These are phyloP conservation scores for Hypoxylon rubiginosum DNA, from an alignment of 2,329 filamentous ascomycete genomes.

Conservation along the genomic window DNA sequence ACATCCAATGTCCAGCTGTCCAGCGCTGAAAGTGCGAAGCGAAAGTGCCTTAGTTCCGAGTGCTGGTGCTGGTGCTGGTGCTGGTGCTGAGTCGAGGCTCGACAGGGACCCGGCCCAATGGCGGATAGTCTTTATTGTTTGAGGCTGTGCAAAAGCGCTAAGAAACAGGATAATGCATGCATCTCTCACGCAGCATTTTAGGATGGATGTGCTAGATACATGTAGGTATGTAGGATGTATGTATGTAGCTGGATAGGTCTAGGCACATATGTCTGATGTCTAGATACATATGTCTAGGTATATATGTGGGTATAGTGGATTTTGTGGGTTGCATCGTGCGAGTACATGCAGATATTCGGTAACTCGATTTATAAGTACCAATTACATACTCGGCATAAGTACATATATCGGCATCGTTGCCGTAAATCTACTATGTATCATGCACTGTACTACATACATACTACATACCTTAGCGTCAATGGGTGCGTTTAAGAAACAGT, in stretches of 20 bases:
- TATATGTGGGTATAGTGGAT: background rate
- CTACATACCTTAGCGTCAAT: no score
- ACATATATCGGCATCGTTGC: background rate
- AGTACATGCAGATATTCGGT: conserved; percentile 1
- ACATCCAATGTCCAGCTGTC: no score
- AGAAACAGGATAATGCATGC: conserved; percentile 31
- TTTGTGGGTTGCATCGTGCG: background rate
- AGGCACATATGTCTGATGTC: background rate
- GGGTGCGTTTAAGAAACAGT: no score
- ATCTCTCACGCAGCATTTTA: background rate
- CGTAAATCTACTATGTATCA: background rate
- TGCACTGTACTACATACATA: no score
- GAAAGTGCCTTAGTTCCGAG: no score
- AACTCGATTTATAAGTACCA: background rate
- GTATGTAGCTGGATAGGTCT: no score
- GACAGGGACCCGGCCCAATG: conserved; percentile 18
- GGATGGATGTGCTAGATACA: no score
- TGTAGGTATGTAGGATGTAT: background rate
- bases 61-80: no score
- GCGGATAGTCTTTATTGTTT: conserved; percentile 11
- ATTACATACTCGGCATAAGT: background rate
- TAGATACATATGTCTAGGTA: background rate
- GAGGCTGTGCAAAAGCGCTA: conserved; percentile 41
- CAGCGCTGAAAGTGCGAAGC: background rate
- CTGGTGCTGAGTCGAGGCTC: conserved; percentile 16